phyloP scores from a whole-genome alignment of 352 stramenopile species.

The Phytophthora citrophthora region DNA sequence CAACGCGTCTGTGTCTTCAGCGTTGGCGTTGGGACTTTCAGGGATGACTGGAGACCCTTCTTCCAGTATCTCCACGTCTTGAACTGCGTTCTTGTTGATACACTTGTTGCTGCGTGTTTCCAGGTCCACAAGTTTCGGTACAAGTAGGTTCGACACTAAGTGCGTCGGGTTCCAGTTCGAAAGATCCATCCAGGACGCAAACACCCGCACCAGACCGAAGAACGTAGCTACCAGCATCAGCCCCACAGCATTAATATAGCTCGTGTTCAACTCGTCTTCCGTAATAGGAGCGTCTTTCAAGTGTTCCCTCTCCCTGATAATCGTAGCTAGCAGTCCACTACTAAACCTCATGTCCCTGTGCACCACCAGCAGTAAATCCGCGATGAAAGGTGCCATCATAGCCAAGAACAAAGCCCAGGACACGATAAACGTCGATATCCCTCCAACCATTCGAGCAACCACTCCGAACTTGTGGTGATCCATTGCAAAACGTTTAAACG shows the following conservation, averaged over 20 bases:
- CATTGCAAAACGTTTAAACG: conserved; percentile 9
- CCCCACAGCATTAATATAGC: conserved; percentile 16
- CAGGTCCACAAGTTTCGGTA: conserved; percentile 19
- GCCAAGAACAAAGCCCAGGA: conserved; percentile 25
- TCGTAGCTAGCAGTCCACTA: conserved; percentile 30
- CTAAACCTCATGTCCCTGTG: conserved; percentile 33
- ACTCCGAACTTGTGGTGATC: not conserved
- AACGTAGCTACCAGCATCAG: conserved; percentile 15
- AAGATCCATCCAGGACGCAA: conserved; percentile 17
- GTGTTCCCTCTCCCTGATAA: conserved; percentile 41
- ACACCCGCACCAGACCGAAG: conserved; percentile 21
- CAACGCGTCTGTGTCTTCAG: conserved; percentile 13
- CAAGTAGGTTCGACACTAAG: conserved; percentile 14
- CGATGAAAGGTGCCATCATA: conserved; percentile 27
- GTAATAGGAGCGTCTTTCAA: conserved; percentile 33
- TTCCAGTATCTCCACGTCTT: conserved; percentile 9
- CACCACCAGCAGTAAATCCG: conserved; percentile 31
- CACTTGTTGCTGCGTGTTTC: conserved; percentile 19
- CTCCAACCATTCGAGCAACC: not conserved
- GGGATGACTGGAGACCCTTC: not conserved
- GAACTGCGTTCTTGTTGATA: conserved; percentile 27
- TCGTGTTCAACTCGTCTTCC: conserved; percentile 17
- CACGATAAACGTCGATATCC: conserved; percentile 10
- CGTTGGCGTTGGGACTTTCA: not conserved
- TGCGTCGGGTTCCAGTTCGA: conserved; percentile 23